These are phyloP conservation scores for Spathaspora gorwiae DNA, from an alignment of 805 yeast genomes.

Conservation along the genomic window DNA sequence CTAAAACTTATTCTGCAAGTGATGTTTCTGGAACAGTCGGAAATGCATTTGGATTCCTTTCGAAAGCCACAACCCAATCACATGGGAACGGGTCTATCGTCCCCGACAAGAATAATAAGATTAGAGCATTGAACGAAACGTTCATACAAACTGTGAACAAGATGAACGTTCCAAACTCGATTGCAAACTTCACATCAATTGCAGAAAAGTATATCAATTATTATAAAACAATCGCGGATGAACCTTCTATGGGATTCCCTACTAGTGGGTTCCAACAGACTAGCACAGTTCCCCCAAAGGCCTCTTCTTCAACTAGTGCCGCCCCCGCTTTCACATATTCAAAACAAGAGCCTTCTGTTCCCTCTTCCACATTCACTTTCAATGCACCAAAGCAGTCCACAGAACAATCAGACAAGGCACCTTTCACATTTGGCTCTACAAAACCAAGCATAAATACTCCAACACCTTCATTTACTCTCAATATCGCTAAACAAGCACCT, in stretches of 20 bases:
- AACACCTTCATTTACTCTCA: conserved; percentile 2
- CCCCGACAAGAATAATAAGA: conserved; percentile 39
- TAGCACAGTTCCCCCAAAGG: background rate
- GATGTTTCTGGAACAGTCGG: background rate
- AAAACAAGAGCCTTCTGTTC: background rate
- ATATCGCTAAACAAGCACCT: background rate
- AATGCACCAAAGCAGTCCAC: background rate
- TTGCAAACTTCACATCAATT: conserved; percentile 52
- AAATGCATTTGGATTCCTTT: background rate
- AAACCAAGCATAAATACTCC: background rate
- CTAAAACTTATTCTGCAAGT: background rate
- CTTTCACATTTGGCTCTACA: background rate
- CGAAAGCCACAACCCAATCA: background rate
- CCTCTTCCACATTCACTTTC: background rate
- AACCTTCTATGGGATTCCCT: background rate
- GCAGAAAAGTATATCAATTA: conserved; percentile 58
- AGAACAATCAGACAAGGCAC: background rate
- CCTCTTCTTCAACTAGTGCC: background rate
- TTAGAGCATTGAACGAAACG: conserved; percentile 62
- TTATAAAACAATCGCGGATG: conserved; percentile 21
- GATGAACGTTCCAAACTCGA: conserved; percentile 39
- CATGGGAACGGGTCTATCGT: background rate
- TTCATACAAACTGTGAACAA: conserved; percentile 48
- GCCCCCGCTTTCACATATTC: background rate
- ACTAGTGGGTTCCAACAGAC: background rate